phyloP scores from a whole-genome alignment of 1,284 basidiomycete species.

The Bondarzewia mesenterica region DNA sequence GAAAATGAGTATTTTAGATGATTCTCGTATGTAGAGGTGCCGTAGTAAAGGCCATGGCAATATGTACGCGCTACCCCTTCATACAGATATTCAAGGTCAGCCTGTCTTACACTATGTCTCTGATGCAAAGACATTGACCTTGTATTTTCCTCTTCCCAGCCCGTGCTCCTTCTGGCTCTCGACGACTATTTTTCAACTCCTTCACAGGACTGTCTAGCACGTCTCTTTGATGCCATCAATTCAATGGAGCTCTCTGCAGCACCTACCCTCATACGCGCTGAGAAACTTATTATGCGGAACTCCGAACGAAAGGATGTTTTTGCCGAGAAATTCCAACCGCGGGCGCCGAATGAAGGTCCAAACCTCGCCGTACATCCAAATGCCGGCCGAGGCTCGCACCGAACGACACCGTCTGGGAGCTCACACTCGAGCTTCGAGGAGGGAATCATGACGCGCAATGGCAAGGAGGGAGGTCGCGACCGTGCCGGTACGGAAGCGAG shows the following conservation, averaged over 20 bases:
- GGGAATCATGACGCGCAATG: conserved; percentile 39
- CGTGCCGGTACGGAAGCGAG: conserved; percentile 31
- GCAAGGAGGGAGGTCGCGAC: conserved; percentile 22
- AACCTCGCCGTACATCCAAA: conserved; percentile 4
- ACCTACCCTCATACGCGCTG: conserved; percentile 70
- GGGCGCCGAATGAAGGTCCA: conserved; percentile 8
- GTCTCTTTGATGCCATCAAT: conserved; percentile 90
- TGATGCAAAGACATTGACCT: background rate
- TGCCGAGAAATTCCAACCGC: conserved; percentile 60
- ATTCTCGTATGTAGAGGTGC: conserved; percentile 63
- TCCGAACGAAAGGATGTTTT: conserved; percentile 92
- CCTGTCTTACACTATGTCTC: conserved; percentile 3
- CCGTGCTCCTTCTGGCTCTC: conserved; percentile 86
- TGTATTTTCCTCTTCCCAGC: conserved; percentile 37
- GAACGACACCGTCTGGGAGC: conserved; percentile 44
- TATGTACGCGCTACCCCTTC: conserved; percentile 92
- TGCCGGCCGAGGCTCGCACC: conserved; percentile 26
- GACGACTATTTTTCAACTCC: conserved; percentile 92
- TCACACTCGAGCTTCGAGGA: conserved; percentile 66
- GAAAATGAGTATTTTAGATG: too few species aligned
- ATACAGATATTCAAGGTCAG: conserved; percentile 95
- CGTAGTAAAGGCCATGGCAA: conserved; percentile 91
- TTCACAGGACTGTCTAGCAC: conserved; percentile 79
- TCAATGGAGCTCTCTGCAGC: conserved; percentile 80
- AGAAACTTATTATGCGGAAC: conserved; percentile 84